A percentile compares a stretch with the other conserved stretches of the same genome.
These are phyloP conservation scores for Fusarium aywerte DNA, from an alignment of 2,329 filamentous ascomycete species.

Conservation along the genomic window DNA sequence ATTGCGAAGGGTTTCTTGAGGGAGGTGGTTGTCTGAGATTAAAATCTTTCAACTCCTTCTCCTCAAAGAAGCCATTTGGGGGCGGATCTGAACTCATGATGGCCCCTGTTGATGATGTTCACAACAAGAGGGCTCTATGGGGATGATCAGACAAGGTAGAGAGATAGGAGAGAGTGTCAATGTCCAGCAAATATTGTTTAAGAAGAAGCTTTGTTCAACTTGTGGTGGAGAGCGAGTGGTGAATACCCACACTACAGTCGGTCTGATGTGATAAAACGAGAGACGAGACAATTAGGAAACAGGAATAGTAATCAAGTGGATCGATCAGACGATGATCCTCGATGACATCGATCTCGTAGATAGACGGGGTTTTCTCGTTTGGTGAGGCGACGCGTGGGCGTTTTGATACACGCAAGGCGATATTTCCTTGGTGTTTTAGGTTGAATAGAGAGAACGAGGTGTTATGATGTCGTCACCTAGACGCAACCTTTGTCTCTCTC, in stretches of 20 bases:
- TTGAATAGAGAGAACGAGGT: neutral
- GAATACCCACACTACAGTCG: slow-evolving; percentile 19
- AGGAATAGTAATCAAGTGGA: slow-evolving; percentile 23
- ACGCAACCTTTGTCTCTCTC: neutral
- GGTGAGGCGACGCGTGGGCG: slow-evolving; percentile 15
- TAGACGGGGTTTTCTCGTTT: slow-evolving; percentile 4
- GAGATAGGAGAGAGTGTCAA: neutral
- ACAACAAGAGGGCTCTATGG: slow-evolving; percentile 1
- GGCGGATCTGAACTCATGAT: slow-evolving; percentile 38
- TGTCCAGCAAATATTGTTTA: slow-evolving; percentile 3
- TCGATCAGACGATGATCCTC: slow-evolving; percentile 33
- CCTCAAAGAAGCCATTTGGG: slow-evolving; percentile 22
- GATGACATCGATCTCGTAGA: slow-evolving; percentile 33
- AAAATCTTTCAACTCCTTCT: slow-evolving; percentile 31
- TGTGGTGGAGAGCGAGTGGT: slow-evolving; percentile 31
- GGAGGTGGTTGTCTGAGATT: slow-evolving; percentile 35
- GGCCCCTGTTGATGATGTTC: slow-evolving; percentile 6
- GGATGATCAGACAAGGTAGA: neutral
- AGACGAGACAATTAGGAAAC: slow-evolving; percentile 7
- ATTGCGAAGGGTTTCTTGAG: slow-evolving; percentile 28
- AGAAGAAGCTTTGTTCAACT: neutral
- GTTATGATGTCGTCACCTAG: slow-evolving; percentile 7
- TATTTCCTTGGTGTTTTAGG: slow-evolving; percentile 29
- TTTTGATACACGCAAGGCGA: slow-evolving; percentile 2
- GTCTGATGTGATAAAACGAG: slow-evolving; percentile 25